Conservation (phyloP, 169 alveolate genomes). For the Condylostoma magnum region DNA sequence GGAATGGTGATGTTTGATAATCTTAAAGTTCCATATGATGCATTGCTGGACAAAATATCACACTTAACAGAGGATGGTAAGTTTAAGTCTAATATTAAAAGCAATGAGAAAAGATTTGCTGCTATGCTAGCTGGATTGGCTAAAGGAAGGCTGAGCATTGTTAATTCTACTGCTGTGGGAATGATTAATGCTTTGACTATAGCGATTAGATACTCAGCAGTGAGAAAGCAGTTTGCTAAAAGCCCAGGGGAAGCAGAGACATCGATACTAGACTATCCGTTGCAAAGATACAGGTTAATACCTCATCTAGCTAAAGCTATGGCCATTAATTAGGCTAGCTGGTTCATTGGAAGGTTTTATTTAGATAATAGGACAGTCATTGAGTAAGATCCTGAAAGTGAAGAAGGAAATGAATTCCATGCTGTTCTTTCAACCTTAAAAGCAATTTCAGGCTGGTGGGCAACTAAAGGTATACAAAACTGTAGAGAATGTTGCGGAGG, state of each 20-base stretch:
- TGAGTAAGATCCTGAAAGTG: not conserved
- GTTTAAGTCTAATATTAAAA: conserved; percentile 38
- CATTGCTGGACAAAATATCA: conserved; percentile 47
- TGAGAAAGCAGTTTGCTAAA: conserved; percentile 55
- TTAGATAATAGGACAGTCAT: not conserved
- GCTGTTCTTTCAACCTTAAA: conserved; percentile 32
- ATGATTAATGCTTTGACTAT: conserved; percentile 40
- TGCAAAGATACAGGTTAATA: conserved; percentile 21
- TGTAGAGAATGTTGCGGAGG: conserved; percentile 41
- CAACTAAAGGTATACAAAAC: conserved; percentile 22
- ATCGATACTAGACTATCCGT: conserved; percentile 36
- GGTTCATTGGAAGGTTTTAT: not conserved
- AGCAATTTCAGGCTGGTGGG: conserved; percentile 28
- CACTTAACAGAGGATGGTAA: conserved; percentile 56
- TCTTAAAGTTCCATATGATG: conserved; percentile 50
- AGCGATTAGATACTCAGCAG: conserved; percentile 56
- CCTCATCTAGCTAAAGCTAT: conserved; percentile 47
- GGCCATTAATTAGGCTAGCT: conserved; percentile 15
- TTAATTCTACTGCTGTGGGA: conserved; percentile 6
- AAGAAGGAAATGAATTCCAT: conserved; percentile 10
- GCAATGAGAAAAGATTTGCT: conserved; percentile 51
- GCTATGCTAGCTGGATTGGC: conserved; percentile 47
- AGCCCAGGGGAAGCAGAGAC: conserved; percentile 43
- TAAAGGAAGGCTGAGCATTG: not conserved
- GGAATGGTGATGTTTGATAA: conserved; percentile 59